A percentile compares a stretch with the other conserved stretches of the same genome.
phyloP scores from a whole-genome alignment of 768 basidiomycete genomes.

The Boletus pseudopeckii region DNA sequence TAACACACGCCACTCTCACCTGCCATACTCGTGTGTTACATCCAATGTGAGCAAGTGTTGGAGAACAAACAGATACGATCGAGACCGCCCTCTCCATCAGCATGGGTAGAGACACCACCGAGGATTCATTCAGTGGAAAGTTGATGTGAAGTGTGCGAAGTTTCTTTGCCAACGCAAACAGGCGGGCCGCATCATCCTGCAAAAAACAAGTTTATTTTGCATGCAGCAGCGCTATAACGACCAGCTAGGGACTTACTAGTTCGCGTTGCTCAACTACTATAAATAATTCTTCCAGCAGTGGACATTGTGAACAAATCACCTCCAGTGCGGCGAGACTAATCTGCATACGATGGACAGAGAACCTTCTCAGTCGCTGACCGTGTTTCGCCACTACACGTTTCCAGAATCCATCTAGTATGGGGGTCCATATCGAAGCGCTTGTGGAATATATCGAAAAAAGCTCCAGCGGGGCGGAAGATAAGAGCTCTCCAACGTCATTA shows the following conservation, averaged over 20 bases:
- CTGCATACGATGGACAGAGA: conserved; percentile 64
- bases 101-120: conserved; percentile 10
- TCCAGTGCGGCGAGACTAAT: conserved; percentile 48
- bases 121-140: conserved; percentile 34
- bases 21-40: conserved; percentile 70
- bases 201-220: background rate
- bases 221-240: background rate
- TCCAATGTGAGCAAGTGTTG: conserved; percentile 59
- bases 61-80: conserved; percentile 48
- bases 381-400: conserved; percentile 47
- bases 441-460: conserved; percentile 62
- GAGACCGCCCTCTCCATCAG: conserved; percentile 37
- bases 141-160: conserved; percentile 63
- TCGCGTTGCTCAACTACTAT: conserved; percentile 47
- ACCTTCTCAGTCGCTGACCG: conserved; percentile 45
- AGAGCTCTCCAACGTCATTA: conserved; percentile 37
- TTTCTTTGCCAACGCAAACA: conserved; percentile 42
- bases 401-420: conserved; percentile 50
- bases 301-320: conserved; percentile 54
- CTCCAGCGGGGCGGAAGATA: conserved; percentile 51
- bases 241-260: conserved; percentile 36
- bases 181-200: conserved; percentile 23
- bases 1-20: conserved; percentile 36
- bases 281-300: conserved; percentile 59
- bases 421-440: conserved; percentile 37